Evolutionary conservation across 495 filamentous ascomycete genomes (phyloP).

Genomic region (Aspergillus avenaceus): DNA sequence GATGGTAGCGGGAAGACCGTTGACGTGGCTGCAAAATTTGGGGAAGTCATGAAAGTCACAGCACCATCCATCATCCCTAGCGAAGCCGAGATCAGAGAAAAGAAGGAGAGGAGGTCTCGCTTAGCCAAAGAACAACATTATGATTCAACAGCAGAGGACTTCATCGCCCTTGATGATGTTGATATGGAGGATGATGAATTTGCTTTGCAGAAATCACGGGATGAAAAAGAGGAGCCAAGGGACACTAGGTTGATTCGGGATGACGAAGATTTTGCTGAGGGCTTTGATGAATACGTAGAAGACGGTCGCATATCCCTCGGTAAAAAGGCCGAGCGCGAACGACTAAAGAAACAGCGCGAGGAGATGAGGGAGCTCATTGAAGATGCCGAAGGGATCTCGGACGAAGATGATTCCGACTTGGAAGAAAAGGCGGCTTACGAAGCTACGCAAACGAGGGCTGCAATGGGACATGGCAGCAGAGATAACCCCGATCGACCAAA

Average conservation of each 20-base stretch:
- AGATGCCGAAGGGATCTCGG: slow-evolving; percentile 64
- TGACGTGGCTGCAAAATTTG: slow-evolving; percentile 65
- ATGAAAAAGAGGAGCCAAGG: slow-evolving; percentile 37
- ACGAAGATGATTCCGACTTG: slow-evolving; percentile 72
- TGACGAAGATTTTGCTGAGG: slow-evolving; percentile 92
- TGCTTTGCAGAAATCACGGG: slow-evolving; percentile 39
- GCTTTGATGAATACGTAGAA: slow-evolving; percentile 87
- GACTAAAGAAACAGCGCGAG: slow-evolving; percentile 58
- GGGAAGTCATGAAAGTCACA: slow-evolving; percentile 39
- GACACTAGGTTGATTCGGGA: slow-evolving; percentile 77
- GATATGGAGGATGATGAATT: slow-evolving; percentile 45
- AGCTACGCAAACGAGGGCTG: slow-evolving; percentile 77
- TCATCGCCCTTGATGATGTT: slow-evolving; percentile 70
- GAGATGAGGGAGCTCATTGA: slow-evolving; percentile 83
- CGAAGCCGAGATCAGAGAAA: slow-evolving; percentile 85
- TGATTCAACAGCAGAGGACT: slow-evolving; percentile 67
- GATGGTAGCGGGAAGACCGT: slow-evolving; percentile 57
- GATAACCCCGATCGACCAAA: slow-evolving; percentile 39
- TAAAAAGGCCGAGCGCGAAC: slow-evolving; percentile 73
- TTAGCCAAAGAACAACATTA: slow-evolving; percentile 71
- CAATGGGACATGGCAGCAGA: slow-evolving; percentile 62
- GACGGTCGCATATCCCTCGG: slow-evolving; percentile 79
- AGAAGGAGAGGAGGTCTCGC: slow-evolving; percentile 81
- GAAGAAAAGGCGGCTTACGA: slow-evolving; percentile 85
- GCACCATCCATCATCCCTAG: slow-evolving; percentile 60